phyloP scores from a whole-genome alignment of 352 stramenopile species.

The Phytophthora colocasiae region DNA sequence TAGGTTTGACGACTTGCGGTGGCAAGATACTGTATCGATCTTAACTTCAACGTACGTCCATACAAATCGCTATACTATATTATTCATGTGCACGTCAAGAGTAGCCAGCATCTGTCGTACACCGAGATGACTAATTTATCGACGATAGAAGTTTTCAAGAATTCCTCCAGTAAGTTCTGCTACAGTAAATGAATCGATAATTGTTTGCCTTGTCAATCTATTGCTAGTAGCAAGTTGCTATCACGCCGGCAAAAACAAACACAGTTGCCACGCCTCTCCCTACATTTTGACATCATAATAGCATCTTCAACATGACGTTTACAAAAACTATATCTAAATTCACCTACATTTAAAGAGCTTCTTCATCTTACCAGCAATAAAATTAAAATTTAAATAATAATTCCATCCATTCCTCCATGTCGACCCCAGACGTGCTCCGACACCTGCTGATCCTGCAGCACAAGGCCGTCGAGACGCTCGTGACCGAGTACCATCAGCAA shows the following conservation, averaged over 20 bases:
- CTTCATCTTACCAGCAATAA: neutral
- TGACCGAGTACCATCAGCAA: slow-evolving; percentile 72
- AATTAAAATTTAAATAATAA: neutral
- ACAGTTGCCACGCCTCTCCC: neutral
- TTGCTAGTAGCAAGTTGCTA: neutral
- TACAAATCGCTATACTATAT: slow-evolving; percentile 24
- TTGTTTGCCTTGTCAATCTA: neutral
- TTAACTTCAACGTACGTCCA: slow-evolving; percentile 23
- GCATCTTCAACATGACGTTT: neutral
- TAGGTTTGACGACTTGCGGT: too few relatives aligned
- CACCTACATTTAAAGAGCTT: neutral
- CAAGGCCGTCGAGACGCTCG: slow-evolving; percentile 49
- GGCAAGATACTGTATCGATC: too few relatives aligned
- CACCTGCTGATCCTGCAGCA: slow-evolving; percentile 70
- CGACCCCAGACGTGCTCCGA: slow-evolving; percentile 45
- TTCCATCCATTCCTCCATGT: neutral
- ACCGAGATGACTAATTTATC: slow-evolving; percentile 17
- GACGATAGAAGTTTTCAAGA: neutral
- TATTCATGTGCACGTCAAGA: slow-evolving; percentile 7
- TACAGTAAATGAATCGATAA: too few relatives aligned
- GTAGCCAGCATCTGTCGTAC: slow-evolving; percentile 14
- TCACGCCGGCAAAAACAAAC: too few relatives aligned
- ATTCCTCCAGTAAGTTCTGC: too few relatives aligned
- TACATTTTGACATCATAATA: neutral
- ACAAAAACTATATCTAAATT: neutral